Base-by-base conservation (phyloP, 2,329 filamentous ascomycete species). In the Aspergillus tanneri region DNA sequence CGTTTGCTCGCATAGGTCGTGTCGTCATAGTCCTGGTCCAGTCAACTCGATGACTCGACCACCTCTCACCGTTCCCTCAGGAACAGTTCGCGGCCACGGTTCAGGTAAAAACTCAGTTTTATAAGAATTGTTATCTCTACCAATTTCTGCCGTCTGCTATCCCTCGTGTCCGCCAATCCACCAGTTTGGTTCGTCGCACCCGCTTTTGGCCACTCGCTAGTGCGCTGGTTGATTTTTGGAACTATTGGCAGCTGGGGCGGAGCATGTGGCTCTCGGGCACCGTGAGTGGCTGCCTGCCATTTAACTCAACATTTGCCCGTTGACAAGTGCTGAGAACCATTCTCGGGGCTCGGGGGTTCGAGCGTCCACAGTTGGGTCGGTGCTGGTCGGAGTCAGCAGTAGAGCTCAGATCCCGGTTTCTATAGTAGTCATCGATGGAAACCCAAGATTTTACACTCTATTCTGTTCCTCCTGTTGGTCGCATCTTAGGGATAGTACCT, bases 231-330 rank as follows among this genome's bases (percentile, higher is more conserved):
- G 30, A 34, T 18, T 34, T n/a, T 34, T 34, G 30, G 30, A 34
- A 47, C 45, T 43, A 48, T 48, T 48, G 46, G 40, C 43, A 48
- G 39, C 46, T 32, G 28, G 32, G 24, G 46, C 46, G 40, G 46
- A 43, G 46, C 40, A 43, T 48, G 46, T 43, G 46, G 46, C 34
- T 37, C 35, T 39, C 34, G 25, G 18, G 34, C 27, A 43, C 19
- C 39, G 40, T 37, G 23, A 48, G 40, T 48, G 46, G 46, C 41
- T 48, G 34, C 43, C 34, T 45, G 43, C 27, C 43, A 45, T 40
- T 27, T 25, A 16, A 43, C 28, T 36, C 21, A 22, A 22, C 10
- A 24, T 10, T 42, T 36, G 10, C 34, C 43, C 34, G 43, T 45
- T 38, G 36, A 45, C 41, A 43, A 30, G 34, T 22, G 30, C 30